Evolutionary conservation across 306 rosid genomes (phyloP), one percentile per base, ranked within the genome.

Genomic region (Acacia melanoxylon): DNA sequence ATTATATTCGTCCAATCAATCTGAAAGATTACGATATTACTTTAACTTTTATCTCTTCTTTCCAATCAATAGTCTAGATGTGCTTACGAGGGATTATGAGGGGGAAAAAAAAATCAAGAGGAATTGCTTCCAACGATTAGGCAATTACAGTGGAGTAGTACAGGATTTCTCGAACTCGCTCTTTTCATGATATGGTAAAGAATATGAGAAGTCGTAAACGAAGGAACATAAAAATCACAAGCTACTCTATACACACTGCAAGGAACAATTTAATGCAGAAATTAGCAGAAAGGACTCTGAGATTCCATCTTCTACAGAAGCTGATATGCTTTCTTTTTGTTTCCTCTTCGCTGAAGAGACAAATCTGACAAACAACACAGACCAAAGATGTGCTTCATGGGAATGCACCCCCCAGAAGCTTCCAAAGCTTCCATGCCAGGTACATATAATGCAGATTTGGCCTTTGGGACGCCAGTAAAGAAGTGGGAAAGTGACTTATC

Each of bases 361-460:
- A 56, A n/a, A 58, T 24, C 65, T 22, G 24, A n/a, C 65, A 58
- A 10, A 58, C 31, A 58, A 0, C 31, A 58, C 63, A 56, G 29
- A 10, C 33, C 33, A 10, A 10, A 22, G 14, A 59, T 4, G 11
- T 54, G 62, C 62, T 54, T 54, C 62, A 54, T 54, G 62, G 62
- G 62, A 54, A 54, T n/a, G 29, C 65, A 58, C 13, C 12, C 11
- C 4, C 11, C 31, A 3, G 29, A 59, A 11, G 14, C 66, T 59
- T 10, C 15, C 66, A 59, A 9, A 4, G 66, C 33, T 52, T 17
- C 61, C 22, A 19, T 52, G 61, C 3, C 61, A 10, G 66, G 4
- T 4, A n/a, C 63, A 56, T n/a, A 56, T 0, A 59, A 89, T 94
- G 15, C 86, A 79, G n/a, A 92, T 88, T 71, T 89, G 63, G 2